Conservation (phyloP, 805 yeast species). For the Hanseniaspora occidentalis region DNA sequence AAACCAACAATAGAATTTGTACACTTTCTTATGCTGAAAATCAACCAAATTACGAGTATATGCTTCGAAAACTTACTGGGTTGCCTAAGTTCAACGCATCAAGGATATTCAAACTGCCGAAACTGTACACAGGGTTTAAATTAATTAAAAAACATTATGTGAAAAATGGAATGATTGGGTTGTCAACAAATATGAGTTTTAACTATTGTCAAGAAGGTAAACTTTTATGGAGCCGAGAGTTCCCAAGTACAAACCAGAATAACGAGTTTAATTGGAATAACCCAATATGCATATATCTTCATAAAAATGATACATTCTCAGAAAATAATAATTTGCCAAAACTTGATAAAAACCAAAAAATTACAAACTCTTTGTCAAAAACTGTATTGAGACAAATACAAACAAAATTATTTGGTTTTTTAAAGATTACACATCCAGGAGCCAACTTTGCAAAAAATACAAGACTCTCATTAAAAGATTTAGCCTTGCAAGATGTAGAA, state of each 20-base stretch:
- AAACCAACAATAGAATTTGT: constrained; percentile 15
- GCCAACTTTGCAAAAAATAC: too few species aligned
- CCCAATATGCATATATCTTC: constrained; percentile 31
- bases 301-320: too few species aligned
- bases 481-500: constrained; percentile 9
- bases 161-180: constrained; percentile 26
- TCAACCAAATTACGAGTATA: constrained; percentile 7
- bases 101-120: constrained; percentile 1
- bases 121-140: constrained; percentile 40
- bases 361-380: background rate
- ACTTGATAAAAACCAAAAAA: too few species aligned
- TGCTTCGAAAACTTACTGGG: constrained; percentile 3
- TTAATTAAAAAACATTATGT: constrained; percentile 36
- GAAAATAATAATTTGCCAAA: too few species aligned
- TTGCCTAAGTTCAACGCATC: constrained; percentile 13
- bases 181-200: constrained; percentile 33
- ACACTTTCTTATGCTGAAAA: constrained; percentile 11
- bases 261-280: constrained; percentile 37
- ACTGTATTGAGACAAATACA: background rate
- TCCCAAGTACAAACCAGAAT: constrained; percentile 22
- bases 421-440: too few species aligned
- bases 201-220: constrained; percentile 42
- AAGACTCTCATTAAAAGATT: constrained; percentile 7
- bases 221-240: constrained; percentile 29
- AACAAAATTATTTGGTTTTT: too few species aligned